These are phyloP conservation scores for Cymodocea nodosa DNA, from an alignment of 116 monocot species.

Conservation along the genomic window DNA sequence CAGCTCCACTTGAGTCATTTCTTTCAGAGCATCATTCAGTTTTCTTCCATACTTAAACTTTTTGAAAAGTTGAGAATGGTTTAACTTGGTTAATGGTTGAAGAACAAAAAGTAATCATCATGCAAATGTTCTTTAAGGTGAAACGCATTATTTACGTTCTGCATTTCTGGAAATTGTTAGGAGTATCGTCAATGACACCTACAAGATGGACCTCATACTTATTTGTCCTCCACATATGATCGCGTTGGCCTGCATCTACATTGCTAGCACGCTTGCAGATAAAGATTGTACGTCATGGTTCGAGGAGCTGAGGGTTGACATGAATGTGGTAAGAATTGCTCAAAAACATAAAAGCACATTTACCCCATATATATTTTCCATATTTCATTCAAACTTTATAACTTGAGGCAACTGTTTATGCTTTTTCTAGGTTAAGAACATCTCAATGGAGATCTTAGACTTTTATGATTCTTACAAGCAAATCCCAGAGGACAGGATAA, in stretches of 20 bases:
- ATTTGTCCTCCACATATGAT: conserved; percentile 92
- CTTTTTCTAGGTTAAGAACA: conserved; percentile 79
- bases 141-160: not conserved
- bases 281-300: conserved; percentile 87
- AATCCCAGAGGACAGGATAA: conserved; percentile 60
- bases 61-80: not conserved
- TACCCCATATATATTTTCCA: too few relatives aligned
- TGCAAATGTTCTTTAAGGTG: not conserved
- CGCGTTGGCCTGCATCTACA: conserved; percentile 90
- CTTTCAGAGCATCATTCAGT: too few relatives aligned
- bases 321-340: conserved; percentile 60
- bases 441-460: conserved; percentile 91
- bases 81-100: not conserved
- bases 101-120: not conserved
- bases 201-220: conserved; percentile 93
- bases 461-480: conserved; percentile 65
- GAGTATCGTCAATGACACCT: conserved; percentile 95
- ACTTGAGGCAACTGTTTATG: not conserved
- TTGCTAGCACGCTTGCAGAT: conserved; percentile 77
- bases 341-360: too few relatives aligned
- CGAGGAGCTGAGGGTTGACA: conserved; percentile 95
- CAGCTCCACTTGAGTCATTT: too few relatives aligned
- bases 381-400: not conserved
- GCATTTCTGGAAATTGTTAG: conserved; percentile 13
- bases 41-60: not conserved